These are phyloP conservation scores for Linum lewisii DNA, from an alignment of 345 rosid genomes.

Conservation along the genomic window DNA sequence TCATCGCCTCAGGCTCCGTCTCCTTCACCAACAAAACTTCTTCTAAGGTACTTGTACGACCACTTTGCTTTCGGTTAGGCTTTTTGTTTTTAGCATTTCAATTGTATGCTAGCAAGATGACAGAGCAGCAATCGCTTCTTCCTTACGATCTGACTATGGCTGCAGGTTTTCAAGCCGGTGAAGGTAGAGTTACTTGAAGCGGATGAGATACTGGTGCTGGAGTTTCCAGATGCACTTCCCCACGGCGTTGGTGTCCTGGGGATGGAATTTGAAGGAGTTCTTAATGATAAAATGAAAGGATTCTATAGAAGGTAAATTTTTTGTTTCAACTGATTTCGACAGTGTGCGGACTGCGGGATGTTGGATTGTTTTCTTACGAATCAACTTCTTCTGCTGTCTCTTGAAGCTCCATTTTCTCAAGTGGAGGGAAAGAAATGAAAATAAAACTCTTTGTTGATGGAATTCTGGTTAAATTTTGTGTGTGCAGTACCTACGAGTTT, in stretches of 20 bases:
- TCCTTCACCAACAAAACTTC: slow-evolving; percentile 35
- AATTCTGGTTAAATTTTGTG: background rate
- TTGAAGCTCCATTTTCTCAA: no score
- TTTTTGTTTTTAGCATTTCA: background rate
- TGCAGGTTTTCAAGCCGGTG: slow-evolving; percentile 45
- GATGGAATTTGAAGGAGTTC: slow-evolving; percentile 50
- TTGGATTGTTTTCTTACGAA: background rate
- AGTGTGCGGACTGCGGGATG: background rate
- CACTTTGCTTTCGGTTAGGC: background rate
- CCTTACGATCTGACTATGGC: background rate
- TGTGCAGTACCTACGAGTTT: slow-evolving; percentile 57
- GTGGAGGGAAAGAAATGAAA: no score
- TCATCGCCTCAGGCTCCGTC: slow-evolving; percentile 38
- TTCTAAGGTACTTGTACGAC: slow-evolving; percentile 35
- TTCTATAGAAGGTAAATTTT: slow-evolving; percentile 63
- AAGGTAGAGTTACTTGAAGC: slow-evolving; percentile 42
- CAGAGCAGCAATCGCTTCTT: background rate
- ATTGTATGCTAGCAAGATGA: background rate
- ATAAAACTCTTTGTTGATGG: no score
- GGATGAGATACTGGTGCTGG: slow-evolving; percentile 75
- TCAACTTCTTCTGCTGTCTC: background rate
- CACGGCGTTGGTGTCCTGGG: slow-evolving; percentile 52
- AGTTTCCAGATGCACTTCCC: slow-evolving; percentile 57
- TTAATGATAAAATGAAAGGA: slow-evolving; percentile 88
- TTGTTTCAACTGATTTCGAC: background rate